Percentiles rank a stretch among this genome's conserved stretches.
Evolutionary conservation across 331 rosid species (phyloP).

Genomic region (Pyracantha coccinea): DNA sequence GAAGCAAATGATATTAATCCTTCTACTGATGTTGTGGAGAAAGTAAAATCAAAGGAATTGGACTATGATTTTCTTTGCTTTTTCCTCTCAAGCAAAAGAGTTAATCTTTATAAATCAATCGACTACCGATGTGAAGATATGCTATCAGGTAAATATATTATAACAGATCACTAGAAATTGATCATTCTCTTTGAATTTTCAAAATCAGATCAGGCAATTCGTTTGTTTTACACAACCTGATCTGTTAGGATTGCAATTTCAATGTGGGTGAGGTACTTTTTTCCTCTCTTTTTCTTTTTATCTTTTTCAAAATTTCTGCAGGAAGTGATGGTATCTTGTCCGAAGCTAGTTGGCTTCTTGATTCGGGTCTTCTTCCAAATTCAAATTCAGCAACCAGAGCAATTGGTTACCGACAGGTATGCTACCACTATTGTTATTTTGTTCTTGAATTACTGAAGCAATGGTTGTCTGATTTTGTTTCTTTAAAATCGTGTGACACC

Average conservation of each 20-base stretch:
- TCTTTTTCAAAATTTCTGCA: slow-evolving; percentile 25
- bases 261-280: not conserved
- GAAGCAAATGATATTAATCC: slow-evolving; percentile 27
- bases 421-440: not conserved
- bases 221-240: not conserved
- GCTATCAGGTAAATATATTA: slow-evolving; percentile 53
- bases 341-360: slow-evolving; percentile 86
- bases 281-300: not conserved
- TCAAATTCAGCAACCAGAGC: slow-evolving; percentile 82
- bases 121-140: slow-evolving; percentile 89
- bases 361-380: slow-evolving; percentile 77
- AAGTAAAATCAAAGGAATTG: slow-evolving; percentile 45
- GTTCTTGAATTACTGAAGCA: slow-evolving; percentile 6
- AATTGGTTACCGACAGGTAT: slow-evolving; percentile 92
- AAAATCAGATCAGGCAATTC: not conserved
- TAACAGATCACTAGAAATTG: slow-evolving; percentile 5
- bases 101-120: slow-evolving; percentile 64
- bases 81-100: slow-evolving; percentile 78
- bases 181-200: not conserved
- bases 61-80: slow-evolving; percentile 70
- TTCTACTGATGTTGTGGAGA: slow-evolving; percentile 23
- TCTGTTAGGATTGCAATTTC: not conserved
- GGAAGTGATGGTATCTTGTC: slow-evolving; percentile 70
- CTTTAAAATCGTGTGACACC: not conserved
- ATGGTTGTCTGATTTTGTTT: not conserved